Evolutionary conservation across 2,329 filamentous ascomycete species (phyloP).

Genomic region (Colletotrichum higginsianum): DNA sequence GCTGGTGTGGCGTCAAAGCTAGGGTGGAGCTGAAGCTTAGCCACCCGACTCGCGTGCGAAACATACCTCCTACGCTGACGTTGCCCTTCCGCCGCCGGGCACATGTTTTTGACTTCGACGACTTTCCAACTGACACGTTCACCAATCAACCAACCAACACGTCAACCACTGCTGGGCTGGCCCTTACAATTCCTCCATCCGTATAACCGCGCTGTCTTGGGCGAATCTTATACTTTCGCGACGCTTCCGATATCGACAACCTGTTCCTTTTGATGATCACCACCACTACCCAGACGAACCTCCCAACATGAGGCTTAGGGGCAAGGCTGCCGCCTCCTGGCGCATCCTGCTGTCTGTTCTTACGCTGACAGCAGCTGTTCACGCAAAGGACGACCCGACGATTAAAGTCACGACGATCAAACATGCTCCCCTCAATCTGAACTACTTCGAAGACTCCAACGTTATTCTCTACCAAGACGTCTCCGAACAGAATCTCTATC

Average conservation of each 20-base stretch:
- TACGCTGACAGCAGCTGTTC: constrained; percentile 54
- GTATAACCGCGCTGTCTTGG: constrained; percentile 7
- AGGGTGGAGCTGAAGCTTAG: constrained; percentile 43
- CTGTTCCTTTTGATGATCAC: constrained; percentile 59
- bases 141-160: constrained; percentile 20
- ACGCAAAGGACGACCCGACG: constrained; percentile 75
- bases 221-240: constrained; percentile 17
- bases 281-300: constrained; percentile 48
- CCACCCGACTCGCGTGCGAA: constrained; percentile 43
- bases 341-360: constrained; percentile 67
- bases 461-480: constrained; percentile 82
- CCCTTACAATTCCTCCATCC: constrained; percentile 21
- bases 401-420: constrained; percentile 78
- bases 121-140: constrained; percentile 35
- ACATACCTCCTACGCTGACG: constrained; percentile 43
- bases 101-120: constrained; percentile 34
- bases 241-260: constrained; percentile 11
- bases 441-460: constrained; percentile 94
- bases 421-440: constrained; percentile 76
- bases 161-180: constrained; percentile 40
- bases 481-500: constrained; percentile 76
- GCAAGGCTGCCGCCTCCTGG: constrained; percentile 63
- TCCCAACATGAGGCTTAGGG: constrained; percentile 70
- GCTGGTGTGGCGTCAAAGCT: constrained; percentile 43
- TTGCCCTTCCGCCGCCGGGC: constrained; percentile 30